phyloP scores from a whole-genome alignment of 176 grass and related monocot genomes.

The Eleusine coracana region DNA sequence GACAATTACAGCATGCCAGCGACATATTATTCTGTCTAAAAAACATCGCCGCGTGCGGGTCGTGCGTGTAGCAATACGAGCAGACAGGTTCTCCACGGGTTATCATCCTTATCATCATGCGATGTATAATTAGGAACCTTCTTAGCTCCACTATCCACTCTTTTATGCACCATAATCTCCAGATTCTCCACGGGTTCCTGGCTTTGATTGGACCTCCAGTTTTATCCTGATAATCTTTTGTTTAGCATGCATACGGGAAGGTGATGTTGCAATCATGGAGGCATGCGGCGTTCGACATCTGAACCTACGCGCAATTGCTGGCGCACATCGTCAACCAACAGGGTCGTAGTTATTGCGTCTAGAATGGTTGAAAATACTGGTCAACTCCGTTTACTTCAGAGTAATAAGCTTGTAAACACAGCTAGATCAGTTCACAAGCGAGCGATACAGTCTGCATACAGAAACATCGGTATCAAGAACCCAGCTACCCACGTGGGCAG shows the following conservation, averaged over 20 bases:
- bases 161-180: background rate
- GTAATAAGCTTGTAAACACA: background rate
- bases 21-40: background rate
- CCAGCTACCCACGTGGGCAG: background rate
- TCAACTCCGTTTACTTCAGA: background rate
- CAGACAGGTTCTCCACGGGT: background rate
- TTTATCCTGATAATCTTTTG: background rate
- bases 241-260: background rate
- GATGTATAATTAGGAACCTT: background rate
- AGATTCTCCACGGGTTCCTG: background rate
- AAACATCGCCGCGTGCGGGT: background rate
- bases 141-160: background rate
- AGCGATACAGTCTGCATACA: conserved; percentile 13
- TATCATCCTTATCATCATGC: background rate
- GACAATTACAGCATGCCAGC: background rate
- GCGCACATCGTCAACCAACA: background rate
- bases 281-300: background rate
- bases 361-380: background rate
- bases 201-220: background rate
- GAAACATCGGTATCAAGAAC: conserved; percentile 38
- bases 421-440: background rate
- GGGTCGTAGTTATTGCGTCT: background rate
- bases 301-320: background rate
- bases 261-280: background rate
- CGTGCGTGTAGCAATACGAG: background rate